A percentile compares a stretch with the other conserved stretches of the same genome.
Conservation (phyloP, 176 grass and related monocot genomes). For the Zizania latifolia region DNA sequence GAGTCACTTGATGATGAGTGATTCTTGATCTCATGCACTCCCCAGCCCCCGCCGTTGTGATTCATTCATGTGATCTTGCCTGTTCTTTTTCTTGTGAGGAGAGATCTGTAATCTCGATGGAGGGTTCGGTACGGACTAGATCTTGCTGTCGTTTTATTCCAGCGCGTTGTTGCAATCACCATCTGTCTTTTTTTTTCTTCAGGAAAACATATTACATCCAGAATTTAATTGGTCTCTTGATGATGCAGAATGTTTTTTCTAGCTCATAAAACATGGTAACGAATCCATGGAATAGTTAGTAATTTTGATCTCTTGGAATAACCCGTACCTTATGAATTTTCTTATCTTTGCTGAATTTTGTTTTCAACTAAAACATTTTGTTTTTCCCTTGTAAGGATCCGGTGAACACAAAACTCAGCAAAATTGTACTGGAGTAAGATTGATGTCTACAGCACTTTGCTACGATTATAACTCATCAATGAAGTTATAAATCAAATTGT, state of each 20-base stretch:
- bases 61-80: no score
- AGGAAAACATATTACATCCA: background rate
- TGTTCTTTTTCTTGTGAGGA: constrained; percentile 9
- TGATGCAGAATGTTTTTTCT: background rate
- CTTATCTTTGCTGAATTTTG: background rate
- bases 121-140: background rate
- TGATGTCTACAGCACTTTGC: background rate
- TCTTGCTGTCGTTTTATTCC: background rate
- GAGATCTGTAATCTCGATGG: constrained; percentile 13
- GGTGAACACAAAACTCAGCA: background rate
- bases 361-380: no score
- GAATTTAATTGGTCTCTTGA: background rate
- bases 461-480: no score
- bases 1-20: constrained; percentile 31
- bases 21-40: background rate
- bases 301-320: background rate
- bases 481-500: background rate
- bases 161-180: background rate
- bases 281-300: background rate
- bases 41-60: background rate
- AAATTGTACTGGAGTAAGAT: background rate
- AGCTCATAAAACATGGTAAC: background rate
- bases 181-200: no score
- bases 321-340: background rate
- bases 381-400: background rate